Evolutionary conservation across 129 eudicot species (phyloP), one percentile per base, ranked within the genome.

Genomic region (Tagetes patula): DNA sequence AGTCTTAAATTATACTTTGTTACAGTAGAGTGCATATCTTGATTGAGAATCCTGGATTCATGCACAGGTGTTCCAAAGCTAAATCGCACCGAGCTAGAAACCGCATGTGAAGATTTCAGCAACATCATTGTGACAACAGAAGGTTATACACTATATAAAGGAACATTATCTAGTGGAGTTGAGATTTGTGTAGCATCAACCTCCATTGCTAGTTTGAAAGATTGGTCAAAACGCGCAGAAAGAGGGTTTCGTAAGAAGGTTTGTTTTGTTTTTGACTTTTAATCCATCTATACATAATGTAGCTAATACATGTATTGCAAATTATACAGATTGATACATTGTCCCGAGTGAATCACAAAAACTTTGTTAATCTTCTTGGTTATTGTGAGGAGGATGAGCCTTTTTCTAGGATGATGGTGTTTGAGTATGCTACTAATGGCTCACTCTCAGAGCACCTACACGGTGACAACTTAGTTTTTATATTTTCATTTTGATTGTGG

Each of bases 101-200:
- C 89, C 1, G 97, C 99, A 12, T 94, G 99, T 14, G 99, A 94
- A 84, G 97, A 94, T 75, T 94, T 94, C 69, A 90, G 97, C 88
- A 94, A 94, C 66, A 94, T 94, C 30, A 83, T 94, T 13, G 74
- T 62, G 56, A 76, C 85, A 12, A 69, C 53, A 45, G 96, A 94
- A 59, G 70, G 77, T 65, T 80, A 62, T 72, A 85, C 85, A 40
- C 27, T 94, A 47, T 94, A 94, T 82, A 94, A 94, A 76, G 99
- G 99, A 78, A 94, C 96, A 34, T 80, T 94, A 71, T 94, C 99
- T 53, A 90, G 87, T 74, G 97, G 97, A 74, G 96, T 88, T 14
- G 97, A 94, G 82, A 94, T 94, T 66, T 86, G 82, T 67, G 99
- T 94, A 56, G 84, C 67, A 39, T 81, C 97, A 41, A 88, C 94